Conservation (phyloP, 2,329 filamentous ascomycete species). For the Aspergillus sp. region DNA sequence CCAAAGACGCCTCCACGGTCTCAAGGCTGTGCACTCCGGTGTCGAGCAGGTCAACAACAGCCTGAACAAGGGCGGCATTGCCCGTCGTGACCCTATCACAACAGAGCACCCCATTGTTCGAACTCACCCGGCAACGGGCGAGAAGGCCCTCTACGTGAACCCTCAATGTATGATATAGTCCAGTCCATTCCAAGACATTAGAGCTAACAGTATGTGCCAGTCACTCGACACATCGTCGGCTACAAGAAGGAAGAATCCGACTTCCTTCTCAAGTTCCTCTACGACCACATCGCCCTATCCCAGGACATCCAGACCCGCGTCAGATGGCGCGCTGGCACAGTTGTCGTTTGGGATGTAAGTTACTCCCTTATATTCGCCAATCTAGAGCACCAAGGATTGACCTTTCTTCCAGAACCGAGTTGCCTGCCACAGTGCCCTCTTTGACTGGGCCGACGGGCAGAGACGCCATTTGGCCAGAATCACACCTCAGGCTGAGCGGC, state of each 20-base stretch:
- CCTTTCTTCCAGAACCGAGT: slow-evolving; percentile 60
- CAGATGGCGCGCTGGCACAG: slow-evolving; percentile 75
- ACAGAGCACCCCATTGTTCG: slow-evolving; percentile 75
- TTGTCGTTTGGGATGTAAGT: slow-evolving; percentile 76
- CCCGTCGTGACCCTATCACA: slow-evolving; percentile 72
- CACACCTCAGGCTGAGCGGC: slow-evolving; percentile 77
- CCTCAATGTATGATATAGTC: slow-evolving; percentile 66
- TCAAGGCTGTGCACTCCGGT: slow-evolving; percentile 78
- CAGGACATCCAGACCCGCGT: slow-evolving; percentile 73
- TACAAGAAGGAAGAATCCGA: slow-evolving; percentile 87
- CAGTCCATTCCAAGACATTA: not conserved
- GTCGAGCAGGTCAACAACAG: slow-evolving; percentile 75
- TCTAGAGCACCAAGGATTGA: not conserved
- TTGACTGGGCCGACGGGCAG: slow-evolving; percentile 80
- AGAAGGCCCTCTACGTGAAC: slow-evolving; percentile 82
- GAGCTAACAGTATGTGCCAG: slow-evolving; percentile 38
- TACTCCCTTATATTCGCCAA: not conserved
- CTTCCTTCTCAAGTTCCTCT: slow-evolving; percentile 71
- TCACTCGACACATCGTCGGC: slow-evolving; percentile 77
- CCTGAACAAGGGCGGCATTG: slow-evolving; percentile 65
- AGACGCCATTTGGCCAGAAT: slow-evolving; percentile 77
- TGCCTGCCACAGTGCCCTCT: slow-evolving; percentile 73
- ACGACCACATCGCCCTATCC: slow-evolving; percentile 70
- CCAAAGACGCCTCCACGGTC: slow-evolving; percentile 74
- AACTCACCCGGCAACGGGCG: slow-evolving; percentile 73